Evolutionary conservation across 202 grass and related monocot genomes (phyloP).

Genomic region (Hordeum pubiflorum): DNA sequence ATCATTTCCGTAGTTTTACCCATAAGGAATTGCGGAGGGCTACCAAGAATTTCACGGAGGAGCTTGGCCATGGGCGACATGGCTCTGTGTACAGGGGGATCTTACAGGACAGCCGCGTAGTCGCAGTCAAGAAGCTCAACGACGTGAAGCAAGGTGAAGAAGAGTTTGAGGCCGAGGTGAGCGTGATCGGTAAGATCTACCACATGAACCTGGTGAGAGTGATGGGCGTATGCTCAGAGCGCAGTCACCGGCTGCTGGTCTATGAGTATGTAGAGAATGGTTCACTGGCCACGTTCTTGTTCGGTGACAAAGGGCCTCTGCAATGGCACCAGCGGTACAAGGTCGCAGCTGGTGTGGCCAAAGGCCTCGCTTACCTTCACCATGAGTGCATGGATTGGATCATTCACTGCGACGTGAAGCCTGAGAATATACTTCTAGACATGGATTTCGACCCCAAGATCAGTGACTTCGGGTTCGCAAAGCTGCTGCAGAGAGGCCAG

Average conservation of each 20-base stretch:
- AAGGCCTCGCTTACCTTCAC: background rate
- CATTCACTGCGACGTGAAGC: conserved; percentile 84
- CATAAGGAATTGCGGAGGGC: conserved; percentile 37
- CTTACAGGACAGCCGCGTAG: background rate
- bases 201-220: conserved; percentile 31
- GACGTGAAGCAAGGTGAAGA: background rate
- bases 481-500: background rate
- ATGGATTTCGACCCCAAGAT: background rate
- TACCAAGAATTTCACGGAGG: conserved; percentile 33
- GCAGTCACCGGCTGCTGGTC: conserved; percentile 16
- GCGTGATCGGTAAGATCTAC: conserved; percentile 26
- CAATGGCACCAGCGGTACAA: conserved; percentile 12
- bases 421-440: conserved; percentile 70
- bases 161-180: conserved; percentile 29
- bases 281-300: conserved; percentile 18
- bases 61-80: conserved; percentile 39
- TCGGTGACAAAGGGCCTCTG: background rate
- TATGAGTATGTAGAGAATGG: conserved; percentile 30
- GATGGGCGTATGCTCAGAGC: conserved; percentile 23
- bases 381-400: conserved; percentile 28
- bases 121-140: conserved; percentile 45
- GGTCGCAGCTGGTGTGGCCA: background rate
- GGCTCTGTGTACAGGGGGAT: conserved; percentile 44
- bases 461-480: background rate
- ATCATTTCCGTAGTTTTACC: conserved; percentile 43